A percentile compares a stretch with the other conserved stretches of the same genome.
Conservation (phyloP, 495 filamentous ascomycete species). For the Penicillium egyptiacum region DNA sequence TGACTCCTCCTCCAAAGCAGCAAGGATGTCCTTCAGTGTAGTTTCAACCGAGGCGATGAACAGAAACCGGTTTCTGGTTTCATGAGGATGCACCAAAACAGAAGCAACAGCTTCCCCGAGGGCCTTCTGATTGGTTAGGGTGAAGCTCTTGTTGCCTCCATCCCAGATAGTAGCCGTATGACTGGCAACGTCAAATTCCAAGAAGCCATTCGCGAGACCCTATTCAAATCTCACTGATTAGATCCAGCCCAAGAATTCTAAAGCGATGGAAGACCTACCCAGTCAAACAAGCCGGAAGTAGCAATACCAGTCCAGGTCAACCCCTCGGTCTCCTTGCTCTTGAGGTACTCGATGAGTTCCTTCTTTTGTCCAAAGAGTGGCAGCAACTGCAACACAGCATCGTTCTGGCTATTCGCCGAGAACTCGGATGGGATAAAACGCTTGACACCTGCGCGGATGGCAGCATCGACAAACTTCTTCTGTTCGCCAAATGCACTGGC, state of each 20-base stretch:
- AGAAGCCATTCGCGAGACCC: slow-evolving; percentile 43
- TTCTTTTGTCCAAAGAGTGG: slow-evolving; percentile 47
- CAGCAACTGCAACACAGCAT: slow-evolving; percentile 36
- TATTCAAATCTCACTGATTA: slow-evolving; percentile 11
- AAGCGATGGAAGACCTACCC: slow-evolving; percentile 28
- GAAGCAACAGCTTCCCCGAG: slow-evolving; percentile 42
- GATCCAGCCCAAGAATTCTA: neutral
- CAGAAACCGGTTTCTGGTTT: slow-evolving; percentile 50
- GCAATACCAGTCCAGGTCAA: slow-evolving; percentile 53
- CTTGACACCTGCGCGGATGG: slow-evolving; percentile 57
- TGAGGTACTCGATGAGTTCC: slow-evolving; percentile 47
- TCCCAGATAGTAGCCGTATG: slow-evolving; percentile 49
- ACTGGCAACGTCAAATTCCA: slow-evolving; percentile 43
- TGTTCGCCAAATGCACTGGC: slow-evolving; percentile 39
- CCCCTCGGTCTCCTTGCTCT: slow-evolving; percentile 37
- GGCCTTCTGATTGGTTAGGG: slow-evolving; percentile 40
- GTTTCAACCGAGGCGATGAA: slow-evolving; percentile 46
- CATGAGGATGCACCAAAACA: slow-evolving; percentile 37
- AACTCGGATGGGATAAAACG: slow-evolving; percentile 50
- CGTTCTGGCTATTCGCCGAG: slow-evolving; percentile 33
- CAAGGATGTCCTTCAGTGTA: slow-evolving; percentile 48
- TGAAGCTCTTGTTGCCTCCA: slow-evolving; percentile 38
- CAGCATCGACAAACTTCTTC: slow-evolving; percentile 57
- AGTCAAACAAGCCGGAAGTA: slow-evolving; percentile 53
- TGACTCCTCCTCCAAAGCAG: slow-evolving; percentile 42